Conservation (phyloP, 495 filamentous ascomycete species). For the Talaromyces ruber region DNA sequence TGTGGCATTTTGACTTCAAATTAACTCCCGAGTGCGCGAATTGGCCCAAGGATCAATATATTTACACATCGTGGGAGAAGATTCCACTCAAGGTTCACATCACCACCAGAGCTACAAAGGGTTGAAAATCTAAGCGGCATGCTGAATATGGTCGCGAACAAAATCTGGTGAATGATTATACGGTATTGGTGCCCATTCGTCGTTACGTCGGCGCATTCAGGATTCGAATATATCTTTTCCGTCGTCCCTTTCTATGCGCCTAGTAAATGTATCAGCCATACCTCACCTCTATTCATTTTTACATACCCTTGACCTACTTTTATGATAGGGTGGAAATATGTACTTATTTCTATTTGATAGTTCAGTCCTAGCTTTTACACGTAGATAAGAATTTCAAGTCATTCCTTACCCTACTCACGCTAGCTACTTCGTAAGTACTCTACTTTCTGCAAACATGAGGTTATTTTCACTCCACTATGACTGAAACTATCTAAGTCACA, state of each 20-base stretch:
- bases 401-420: background rate
- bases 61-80: conserved; percentile 40
- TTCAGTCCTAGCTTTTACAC: background rate
- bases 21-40: conserved; percentile 20
- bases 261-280: background rate
- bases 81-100: conserved; percentile 35
- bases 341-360: background rate
- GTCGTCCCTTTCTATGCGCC: background rate
- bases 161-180: background rate
- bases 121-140: background rate
- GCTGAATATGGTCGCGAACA: background rate
- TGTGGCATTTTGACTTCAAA: conserved; percentile 18
- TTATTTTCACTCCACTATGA: background rate
- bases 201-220: background rate
- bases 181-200: background rate
- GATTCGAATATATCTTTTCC: background rate
- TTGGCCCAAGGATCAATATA: conserved; percentile 43
- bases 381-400: background rate
- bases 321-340: background rate
- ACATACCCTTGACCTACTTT: background rate
- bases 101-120: background rate
- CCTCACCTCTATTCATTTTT: background rate
- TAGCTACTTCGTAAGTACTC: background rate
- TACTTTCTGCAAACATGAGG: background rate
- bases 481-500: background rate